Conservation (phyloP, 345 rosid genomes). For the Heritiera fomes region DNA sequence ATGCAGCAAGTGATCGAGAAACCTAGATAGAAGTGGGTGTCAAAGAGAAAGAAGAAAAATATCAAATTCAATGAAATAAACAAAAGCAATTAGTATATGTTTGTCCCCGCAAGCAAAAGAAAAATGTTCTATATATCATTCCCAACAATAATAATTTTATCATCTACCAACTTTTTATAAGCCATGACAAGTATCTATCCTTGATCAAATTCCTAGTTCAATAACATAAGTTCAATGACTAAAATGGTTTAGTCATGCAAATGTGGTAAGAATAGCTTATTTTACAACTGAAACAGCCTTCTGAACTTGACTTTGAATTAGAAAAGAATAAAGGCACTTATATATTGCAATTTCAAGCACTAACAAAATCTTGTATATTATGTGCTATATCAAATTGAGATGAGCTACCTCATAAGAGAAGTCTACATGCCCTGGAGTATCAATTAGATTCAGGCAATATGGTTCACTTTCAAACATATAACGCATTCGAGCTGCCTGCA, state of each 20-base stretch:
- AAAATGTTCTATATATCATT: background rate
- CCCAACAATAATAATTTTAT: background rate
- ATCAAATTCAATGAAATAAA: background rate
- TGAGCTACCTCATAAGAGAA: constrained; percentile 87
- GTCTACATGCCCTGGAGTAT: constrained; percentile 98
- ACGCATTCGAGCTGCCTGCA: constrained; percentile 98
- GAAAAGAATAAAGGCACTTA: constrained; percentile 7
- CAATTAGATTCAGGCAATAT: constrained; percentile 87
- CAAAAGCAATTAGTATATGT: background rate
- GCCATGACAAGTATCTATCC: constrained; percentile 6
- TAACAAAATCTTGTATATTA: background rate
- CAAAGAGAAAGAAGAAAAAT: background rate
- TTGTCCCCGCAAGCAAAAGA: background rate
- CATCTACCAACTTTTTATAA: background rate
- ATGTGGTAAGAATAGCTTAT: constrained; percentile 2
- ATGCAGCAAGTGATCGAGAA: constrained; percentile 98
- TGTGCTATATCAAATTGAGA: constrained; percentile 1
- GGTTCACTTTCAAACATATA: constrained; percentile 59
- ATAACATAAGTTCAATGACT: background rate
- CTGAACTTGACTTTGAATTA: constrained; percentile 9
- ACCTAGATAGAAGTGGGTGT: constrained; percentile 47
- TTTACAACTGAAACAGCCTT: background rate
- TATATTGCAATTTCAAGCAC: background rate
- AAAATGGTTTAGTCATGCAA: background rate
- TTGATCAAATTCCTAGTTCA: constrained; percentile 4